These are phyloP conservation scores for Stephania japonica DNA, from an alignment of 164 flowering plant genomes.

Conservation along the genomic window DNA sequence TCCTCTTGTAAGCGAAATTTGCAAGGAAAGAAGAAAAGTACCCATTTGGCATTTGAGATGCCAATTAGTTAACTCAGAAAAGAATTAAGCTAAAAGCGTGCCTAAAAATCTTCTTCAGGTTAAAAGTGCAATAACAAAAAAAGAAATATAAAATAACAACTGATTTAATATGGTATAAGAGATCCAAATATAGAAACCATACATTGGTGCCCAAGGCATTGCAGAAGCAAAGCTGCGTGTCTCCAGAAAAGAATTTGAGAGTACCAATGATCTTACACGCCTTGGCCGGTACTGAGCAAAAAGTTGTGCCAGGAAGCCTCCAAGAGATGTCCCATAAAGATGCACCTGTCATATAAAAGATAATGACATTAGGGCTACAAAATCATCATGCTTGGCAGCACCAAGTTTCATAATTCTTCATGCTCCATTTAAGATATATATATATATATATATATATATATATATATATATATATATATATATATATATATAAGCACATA, in stretches of 20 bases:
- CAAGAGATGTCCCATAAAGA: conserved; percentile 96
- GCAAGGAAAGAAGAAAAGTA: not conserved
- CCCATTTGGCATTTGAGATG: not conserved
- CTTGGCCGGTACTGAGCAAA: conserved; percentile 99
- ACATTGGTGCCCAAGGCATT: conserved; percentile 99
- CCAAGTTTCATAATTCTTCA: too few relatives aligned
- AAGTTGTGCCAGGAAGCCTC: conserved; percentile 96
- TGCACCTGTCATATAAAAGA: conserved; percentile 52
- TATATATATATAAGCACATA: too few relatives aligned
- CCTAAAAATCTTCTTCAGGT: not conserved
- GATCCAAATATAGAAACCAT: conserved; percentile 25
- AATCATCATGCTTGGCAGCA: too few relatives aligned
- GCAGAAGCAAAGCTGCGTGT: conserved; percentile 71
- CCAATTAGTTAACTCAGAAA: not conserved
- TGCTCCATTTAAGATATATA: not conserved
- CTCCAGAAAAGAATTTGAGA: conserved; percentile 90
- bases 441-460: conserved; percentile 16
- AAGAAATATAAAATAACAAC: not conserved
- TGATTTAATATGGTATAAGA: not conserved
- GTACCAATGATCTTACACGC: conserved; percentile 78
- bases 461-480: too few relatives aligned
- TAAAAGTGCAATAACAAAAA: not conserved
- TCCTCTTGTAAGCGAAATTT: not conserved
- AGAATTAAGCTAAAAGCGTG: not conserved
- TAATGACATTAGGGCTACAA: too few relatives aligned